A percentile compares a stretch with the other conserved stretches of the same genome.
Evolutionary conservation across 805 yeast genomes (phyloP).

Genomic region (Cyberlindnera subsufficiens): DNA sequence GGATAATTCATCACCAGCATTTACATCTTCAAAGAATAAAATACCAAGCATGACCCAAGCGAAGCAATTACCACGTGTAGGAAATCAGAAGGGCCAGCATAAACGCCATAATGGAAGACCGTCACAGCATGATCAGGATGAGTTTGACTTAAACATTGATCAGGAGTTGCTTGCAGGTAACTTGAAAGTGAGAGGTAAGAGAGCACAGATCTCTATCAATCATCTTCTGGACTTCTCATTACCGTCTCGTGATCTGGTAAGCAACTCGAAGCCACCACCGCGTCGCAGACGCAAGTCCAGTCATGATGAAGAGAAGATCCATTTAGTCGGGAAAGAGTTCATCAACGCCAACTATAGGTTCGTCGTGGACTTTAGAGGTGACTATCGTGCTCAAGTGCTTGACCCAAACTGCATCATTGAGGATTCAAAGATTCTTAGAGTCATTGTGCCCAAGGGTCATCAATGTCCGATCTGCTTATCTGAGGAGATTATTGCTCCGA

Average conservation of each 20-base stretch:
- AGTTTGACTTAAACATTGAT: slow-evolving; percentile 3
- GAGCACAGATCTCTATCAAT: slow-evolving; percentile 48
- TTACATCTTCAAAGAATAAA: slow-evolving; percentile 25
- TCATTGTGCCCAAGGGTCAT: slow-evolving; percentile 67
- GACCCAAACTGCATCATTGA: slow-evolving; percentile 78
- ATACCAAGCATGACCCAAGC: slow-evolving; percentile 1
- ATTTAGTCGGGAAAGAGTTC: slow-evolving; percentile 57
- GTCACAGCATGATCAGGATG: not conserved
- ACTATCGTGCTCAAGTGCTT: slow-evolving; percentile 48
- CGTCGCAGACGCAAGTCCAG: slow-evolving; percentile 23
- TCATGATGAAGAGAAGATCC: slow-evolving; percentile 31
- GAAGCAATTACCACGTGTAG: no score
- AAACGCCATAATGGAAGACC: no score
- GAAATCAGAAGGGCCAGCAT: no score
- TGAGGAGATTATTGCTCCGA: slow-evolving; percentile 82
- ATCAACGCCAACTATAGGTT: slow-evolving; percentile 83
- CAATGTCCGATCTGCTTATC: slow-evolving; percentile 90
- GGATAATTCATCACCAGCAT: not conserved
- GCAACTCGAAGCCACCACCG: not conserved
- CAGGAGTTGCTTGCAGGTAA: not conserved
- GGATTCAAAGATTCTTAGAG: slow-evolving; percentile 55
- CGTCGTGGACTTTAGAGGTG: slow-evolving; percentile 60
- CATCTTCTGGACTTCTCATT: slow-evolving; percentile 58
- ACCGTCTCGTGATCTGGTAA: slow-evolving; percentile 28
- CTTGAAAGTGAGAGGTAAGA: slow-evolving; percentile 29